Evolutionary conservation across 108 stramenopile genomes (phyloP).

Genomic region (Stephanodiscus minutulus): DNA sequence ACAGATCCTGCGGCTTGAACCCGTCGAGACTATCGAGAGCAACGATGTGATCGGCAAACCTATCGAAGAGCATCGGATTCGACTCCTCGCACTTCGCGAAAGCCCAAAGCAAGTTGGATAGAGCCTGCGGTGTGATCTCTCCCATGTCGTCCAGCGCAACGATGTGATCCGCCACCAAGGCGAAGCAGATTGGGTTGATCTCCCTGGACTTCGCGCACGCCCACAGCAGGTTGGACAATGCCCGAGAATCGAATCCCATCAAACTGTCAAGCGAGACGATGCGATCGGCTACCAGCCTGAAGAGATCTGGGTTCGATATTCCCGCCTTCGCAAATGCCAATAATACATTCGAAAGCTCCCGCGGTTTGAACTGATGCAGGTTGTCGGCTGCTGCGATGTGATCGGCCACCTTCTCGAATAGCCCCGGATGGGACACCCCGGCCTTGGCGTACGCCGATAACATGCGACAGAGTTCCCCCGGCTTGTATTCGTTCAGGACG

Average conservation of each 20-base stretch:
- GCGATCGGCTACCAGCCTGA: constrained; percentile 11
- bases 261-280: constrained; percentile 1
- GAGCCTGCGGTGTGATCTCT: background rate
- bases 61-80: constrained; percentile 13
- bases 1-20: constrained; percentile 21
- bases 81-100: background rate
- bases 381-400: background rate
- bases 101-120: background rate
- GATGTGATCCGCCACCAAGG: constrained; percentile 7
- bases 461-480: constrained; percentile 6
- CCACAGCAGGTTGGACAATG: constrained; percentile 18
- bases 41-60: constrained; percentile 12
- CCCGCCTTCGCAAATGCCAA: constrained; percentile 15
- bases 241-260: constrained; percentile 9
- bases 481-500: constrained; percentile 1
- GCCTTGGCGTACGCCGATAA: constrained; percentile 14
- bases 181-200: constrained; percentile 8
- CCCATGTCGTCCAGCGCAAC: background rate
- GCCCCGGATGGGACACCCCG: constrained; percentile 4
- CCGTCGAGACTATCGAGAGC: constrained; percentile 7
- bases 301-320: constrained; percentile 13
- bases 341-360: constrained; percentile 11
- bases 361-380: constrained; percentile 8
- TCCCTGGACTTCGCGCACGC: constrained; percentile 8
- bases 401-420: constrained; percentile 24